These are phyloP conservation scores for Pisolithus microcarpus DNA, from an alignment of 768 basidiomycete genomes.

Conservation along the genomic window DNA sequence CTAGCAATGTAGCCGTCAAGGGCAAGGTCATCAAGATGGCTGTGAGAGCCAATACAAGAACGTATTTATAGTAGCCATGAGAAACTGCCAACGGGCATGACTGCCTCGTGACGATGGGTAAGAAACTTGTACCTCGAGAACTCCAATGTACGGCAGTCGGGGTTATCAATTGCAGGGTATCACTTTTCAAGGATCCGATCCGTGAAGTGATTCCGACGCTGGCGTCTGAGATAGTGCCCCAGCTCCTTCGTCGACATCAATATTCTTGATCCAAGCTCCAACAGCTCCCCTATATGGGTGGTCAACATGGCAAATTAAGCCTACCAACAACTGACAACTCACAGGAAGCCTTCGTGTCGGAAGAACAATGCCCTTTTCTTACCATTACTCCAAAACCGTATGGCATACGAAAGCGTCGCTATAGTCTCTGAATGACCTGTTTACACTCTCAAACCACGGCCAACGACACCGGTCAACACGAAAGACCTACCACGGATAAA, in stretches of 20 bases:
- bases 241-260: constrained; percentile 42
- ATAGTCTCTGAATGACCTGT: constrained; percentile 95
- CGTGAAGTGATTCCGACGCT: constrained; percentile 3
- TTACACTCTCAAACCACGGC: constrained; percentile 7
- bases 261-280: constrained; percentile 98
- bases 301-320: neutral
- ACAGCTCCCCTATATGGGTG: constrained; percentile 67
- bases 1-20: neutral
- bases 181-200: too few relatives aligned
- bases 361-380: constrained; percentile 94
- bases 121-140: neutral
- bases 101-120: constrained; percentile 24
- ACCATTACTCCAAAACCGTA: constrained; percentile 99
- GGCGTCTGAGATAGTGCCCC: constrained; percentile 1
- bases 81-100: constrained; percentile 13
- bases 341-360: constrained; percentile 97
- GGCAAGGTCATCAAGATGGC: constrained; percentile 2
- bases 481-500: constrained; percentile 82
- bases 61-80: constrained; percentile 19
- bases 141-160: too few relatives aligned
- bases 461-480: neutral
- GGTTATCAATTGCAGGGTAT: too few relatives aligned
- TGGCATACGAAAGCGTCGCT: constrained; percentile 95
- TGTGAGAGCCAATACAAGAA: constrained; percentile 2
- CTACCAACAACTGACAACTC: constrained; percentile 30